These are phyloP conservation scores for Pelargonium cotyledonis DNA, from an alignment of 441 rosid genomes.

Conservation along the genomic window DNA sequence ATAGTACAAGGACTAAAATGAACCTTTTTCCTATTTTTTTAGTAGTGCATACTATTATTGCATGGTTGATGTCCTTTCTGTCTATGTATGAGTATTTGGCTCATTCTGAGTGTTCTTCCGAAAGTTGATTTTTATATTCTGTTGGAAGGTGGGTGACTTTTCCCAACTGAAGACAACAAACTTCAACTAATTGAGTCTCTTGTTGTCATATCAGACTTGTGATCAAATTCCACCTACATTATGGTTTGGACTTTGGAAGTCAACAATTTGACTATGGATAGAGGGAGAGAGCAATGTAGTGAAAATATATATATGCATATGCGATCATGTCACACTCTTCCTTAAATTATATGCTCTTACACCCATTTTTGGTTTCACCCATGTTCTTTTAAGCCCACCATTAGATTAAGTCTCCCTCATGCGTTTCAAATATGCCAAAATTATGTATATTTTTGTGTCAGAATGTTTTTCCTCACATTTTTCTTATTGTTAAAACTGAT, in stretches of 20 bases:
- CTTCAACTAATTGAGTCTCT: neutral
- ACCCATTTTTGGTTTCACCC: neutral
- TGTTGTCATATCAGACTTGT: neutral
- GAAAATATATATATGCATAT: constrained; percentile 1
- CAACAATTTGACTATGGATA: neutral
- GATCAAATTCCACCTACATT: neutral
- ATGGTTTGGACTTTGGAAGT: neutral
- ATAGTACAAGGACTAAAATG: no score
- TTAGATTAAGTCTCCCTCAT: neutral
- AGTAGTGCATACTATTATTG: constrained; percentile 24
- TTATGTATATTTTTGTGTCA: neutral
- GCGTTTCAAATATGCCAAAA: neutral
- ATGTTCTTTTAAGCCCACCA: neutral
- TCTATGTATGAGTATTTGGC: neutral
- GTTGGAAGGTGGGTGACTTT: neutral
- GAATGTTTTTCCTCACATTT: neutral
- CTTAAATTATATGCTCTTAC: neutral
- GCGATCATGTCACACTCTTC: neutral
- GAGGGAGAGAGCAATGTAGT: neutral
- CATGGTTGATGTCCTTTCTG: no score
- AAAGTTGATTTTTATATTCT: neutral
- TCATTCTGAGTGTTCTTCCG: neutral
- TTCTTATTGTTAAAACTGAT: neutral
- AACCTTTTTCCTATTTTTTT: no score
- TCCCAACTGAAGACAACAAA: neutral